These are phyloP conservation scores for Fusarium torulosum DNA, from an alignment of 2,329 filamentous ascomycete species.

Conservation along the genomic window DNA sequence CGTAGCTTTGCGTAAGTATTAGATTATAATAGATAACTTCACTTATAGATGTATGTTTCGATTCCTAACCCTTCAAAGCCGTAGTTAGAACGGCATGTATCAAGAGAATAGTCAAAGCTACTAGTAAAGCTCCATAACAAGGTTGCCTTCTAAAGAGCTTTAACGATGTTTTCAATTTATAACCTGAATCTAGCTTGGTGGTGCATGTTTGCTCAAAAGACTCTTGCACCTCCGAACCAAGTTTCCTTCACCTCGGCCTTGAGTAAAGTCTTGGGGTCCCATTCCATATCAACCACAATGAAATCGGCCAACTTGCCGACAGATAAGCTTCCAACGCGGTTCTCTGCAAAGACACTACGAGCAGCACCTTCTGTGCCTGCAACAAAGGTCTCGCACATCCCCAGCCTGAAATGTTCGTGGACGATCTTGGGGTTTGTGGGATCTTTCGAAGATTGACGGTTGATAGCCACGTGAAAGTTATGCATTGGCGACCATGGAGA, in stretches of 20 bases:
- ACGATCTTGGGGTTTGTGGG: slow-evolving; percentile 56
- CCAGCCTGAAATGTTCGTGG: slow-evolving; percentile 64
- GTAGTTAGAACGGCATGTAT: too few species aligned
- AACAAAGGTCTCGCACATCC: slow-evolving; percentile 62
- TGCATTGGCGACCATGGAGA: slow-evolving; percentile 64
- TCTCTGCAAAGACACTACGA: slow-evolving; percentile 63
- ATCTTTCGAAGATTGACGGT: slow-evolving; percentile 65
- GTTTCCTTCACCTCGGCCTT: slow-evolving; percentile 62
- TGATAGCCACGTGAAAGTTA: slow-evolving; percentile 69
- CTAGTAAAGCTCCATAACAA: too few species aligned
- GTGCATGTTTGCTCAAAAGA: too few species aligned
- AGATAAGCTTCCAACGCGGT: slow-evolving; percentile 61
- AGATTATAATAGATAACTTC: too few species aligned
- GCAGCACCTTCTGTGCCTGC: slow-evolving; percentile 64
- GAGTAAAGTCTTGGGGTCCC: slow-evolving; percentile 61
- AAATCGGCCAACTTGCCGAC: slow-evolving; percentile 67
- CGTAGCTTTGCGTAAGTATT: too few species aligned
- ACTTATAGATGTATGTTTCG: too few species aligned
- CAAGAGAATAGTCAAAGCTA: too few species aligned
- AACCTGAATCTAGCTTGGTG: too few species aligned
- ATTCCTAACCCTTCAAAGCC: too few species aligned
- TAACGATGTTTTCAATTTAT: too few species aligned
- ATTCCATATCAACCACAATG: slow-evolving; percentile 59
- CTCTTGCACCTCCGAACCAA: slow-evolving; percentile 59
- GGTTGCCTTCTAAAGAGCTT: too few species aligned